Evolutionary conservation across 2,329 filamentous ascomycete genomes (phyloP).

Genomic region (Arthrobotrys sinensis): DNA sequence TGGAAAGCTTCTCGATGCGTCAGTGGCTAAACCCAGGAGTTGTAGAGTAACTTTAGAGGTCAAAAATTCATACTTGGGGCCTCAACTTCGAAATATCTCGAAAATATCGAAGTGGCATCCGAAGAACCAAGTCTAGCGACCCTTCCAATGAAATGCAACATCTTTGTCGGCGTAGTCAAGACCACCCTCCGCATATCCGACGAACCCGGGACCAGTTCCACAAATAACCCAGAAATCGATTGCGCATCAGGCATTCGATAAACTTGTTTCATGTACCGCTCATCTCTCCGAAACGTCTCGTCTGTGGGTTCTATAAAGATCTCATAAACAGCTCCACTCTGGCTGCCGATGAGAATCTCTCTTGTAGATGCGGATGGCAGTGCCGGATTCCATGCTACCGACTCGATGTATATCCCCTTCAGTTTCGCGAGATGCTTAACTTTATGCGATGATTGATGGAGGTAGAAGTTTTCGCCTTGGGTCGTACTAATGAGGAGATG

Average conservation of each 20-base stretch:
- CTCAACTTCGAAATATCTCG: conserved; percentile 88
- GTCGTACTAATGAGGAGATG: conserved; percentile 93
- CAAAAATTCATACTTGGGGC: conserved; percentile 61
- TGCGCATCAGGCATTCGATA: conserved; percentile 83
- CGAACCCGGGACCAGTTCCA: conserved; percentile 79
- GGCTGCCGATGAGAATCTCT: conserved; percentile 90
- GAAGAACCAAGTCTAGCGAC: conserved; percentile 81
- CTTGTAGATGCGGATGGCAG: conserved; percentile 92
- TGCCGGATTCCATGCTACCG: conserved; percentile 94
- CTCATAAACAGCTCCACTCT: conserved; percentile 96
- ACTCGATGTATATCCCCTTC: conserved; percentile 88
- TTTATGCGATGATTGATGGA: conserved; percentile 93
- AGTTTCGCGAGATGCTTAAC: conserved; percentile 85
- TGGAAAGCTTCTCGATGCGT: conserved; percentile 58
- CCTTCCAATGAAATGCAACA: conserved; percentile 86
- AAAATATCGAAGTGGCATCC: conserved; percentile 87
- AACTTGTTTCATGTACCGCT: conserved; percentile 88
- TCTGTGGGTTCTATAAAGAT: conserved; percentile 93
- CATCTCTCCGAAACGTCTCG: conserved; percentile 95
- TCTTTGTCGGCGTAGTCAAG: conserved; percentile 81
- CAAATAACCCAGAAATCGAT: conserved; percentile 87
- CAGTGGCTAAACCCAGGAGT: not conserved
- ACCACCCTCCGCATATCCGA: conserved; percentile 83
- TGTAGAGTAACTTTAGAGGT: not conserved
- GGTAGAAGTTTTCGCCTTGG: conserved; percentile 95